These are phyloP conservation scores for Yamadazyma mexicana DNA, from an alignment of 1,139 yeast genomes.

Conservation along the genomic window DNA sequence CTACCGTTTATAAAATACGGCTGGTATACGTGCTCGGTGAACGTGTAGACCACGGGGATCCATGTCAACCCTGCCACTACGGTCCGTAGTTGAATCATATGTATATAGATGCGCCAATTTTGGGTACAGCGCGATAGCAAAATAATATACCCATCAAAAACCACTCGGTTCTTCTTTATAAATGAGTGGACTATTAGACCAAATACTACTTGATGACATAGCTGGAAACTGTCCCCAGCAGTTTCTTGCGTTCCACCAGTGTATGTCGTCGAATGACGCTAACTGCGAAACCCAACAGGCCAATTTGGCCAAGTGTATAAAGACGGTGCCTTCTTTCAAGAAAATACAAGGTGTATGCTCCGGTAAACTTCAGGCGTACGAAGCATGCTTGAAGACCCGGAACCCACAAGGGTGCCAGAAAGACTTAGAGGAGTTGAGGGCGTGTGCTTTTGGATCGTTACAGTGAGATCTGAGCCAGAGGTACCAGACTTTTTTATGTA, in stretches of 20 bases:
- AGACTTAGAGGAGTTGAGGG: slow-evolving; percentile 32
- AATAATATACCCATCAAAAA: no score
- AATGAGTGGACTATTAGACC: slow-evolving; percentile 28
- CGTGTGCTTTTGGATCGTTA: slow-evolving; percentile 32
- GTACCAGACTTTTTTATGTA: background rate
- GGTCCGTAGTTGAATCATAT: slow-evolving; percentile 13
- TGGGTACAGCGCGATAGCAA: background rate
- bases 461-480: no score
- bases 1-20: slow-evolving; percentile 78
- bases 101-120: background rate
- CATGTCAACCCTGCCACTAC: slow-evolving; percentile 47
- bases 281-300: slow-evolving; percentile 53
- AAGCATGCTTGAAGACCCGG: slow-evolving; percentile 51
- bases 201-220: slow-evolving; percentile 41
- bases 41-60: slow-evolving; percentile 76
- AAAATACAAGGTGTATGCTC: slow-evolving; percentile 61
- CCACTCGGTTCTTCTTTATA: background rate
- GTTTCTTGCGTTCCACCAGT: slow-evolving; percentile 64
- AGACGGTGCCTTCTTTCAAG: slow-evolving; percentile 63
- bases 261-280: slow-evolving; percentile 50
- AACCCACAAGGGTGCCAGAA: slow-evolving; percentile 37
- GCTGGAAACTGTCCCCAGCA: slow-evolving; percentile 67
- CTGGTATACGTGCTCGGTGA: slow-evolving; percentile 71
- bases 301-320: slow-evolving; percentile 56
- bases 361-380: slow-evolving; percentile 56